Conservation (phyloP, 2,329 filamentous ascomycete genomes). For the Daldinia sp. region DNA sequence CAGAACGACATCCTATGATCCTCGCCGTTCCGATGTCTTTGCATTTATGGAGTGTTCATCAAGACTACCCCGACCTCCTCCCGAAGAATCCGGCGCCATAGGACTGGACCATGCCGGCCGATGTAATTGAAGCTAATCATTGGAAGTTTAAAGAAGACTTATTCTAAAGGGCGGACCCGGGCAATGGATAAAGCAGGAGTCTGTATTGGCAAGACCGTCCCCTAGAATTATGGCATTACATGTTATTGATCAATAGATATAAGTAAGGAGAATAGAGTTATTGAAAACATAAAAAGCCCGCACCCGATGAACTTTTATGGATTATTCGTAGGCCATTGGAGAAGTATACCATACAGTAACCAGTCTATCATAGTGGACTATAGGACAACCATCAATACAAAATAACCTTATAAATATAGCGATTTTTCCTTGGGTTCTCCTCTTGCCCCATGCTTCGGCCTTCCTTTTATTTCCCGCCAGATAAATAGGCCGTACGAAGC, state of each 20-base stretch:
- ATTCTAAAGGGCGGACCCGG: conserved; percentile 15
- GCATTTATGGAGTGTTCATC: conserved; percentile 38
- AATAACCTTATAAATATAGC: neutral
- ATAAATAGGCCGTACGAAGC: neutral
- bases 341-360: too few species aligned
- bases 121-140: conserved; percentile 40
- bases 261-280: conserved; percentile 19
- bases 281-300: neutral
- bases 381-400: neutral
- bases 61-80: conserved; percentile 41
- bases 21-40: conserved; percentile 38
- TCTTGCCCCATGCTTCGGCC: neutral
- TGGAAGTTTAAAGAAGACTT: conserved; percentile 39
- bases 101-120: conserved; percentile 41
- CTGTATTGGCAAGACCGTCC: neutral
- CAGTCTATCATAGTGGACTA: too few species aligned
- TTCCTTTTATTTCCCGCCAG: neutral
- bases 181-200: neutral
- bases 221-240: neutral
- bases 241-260: neutral
- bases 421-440: neutral
- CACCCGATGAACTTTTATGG: neutral
- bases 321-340: neutral
- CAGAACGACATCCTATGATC: conserved; percentile 40
- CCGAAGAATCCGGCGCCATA: conserved; percentile 39